phyloP scores from a whole-genome alignment of 495 filamentous ascomycete species.

The Lasiosphaeriaceae sp. region DNA sequence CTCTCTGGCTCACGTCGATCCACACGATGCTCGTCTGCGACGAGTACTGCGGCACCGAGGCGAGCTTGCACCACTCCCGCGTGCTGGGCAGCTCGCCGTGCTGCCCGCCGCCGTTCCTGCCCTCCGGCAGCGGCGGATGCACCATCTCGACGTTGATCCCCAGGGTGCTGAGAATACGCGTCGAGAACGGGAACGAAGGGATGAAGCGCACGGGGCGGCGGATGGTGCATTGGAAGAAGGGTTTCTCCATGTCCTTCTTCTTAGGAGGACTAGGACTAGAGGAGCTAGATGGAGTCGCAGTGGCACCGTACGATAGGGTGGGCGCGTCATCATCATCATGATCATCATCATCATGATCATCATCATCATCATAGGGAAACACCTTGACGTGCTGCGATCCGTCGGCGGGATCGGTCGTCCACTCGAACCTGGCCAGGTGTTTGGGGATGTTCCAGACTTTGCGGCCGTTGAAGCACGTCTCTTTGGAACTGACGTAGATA shows the following conservation, averaged over 20 bases:
- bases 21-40: slow-evolving; percentile 26
- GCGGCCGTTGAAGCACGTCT: slow-evolving; percentile 46
- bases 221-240: slow-evolving; percentile 43
- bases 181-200: slow-evolving; percentile 40
- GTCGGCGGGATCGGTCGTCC: slow-evolving; percentile 31
- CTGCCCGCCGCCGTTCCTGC: slow-evolving; percentile 15
- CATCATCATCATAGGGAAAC: slow-evolving; percentile 40
- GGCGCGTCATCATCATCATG: too few species aligned
- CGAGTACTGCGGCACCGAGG: slow-evolving; percentile 18
- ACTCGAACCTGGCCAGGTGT: slow-evolving; percentile 49
- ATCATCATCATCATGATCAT: too few species aligned
- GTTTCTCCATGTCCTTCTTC: slow-evolving; percentile 14
- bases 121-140: slow-evolving; percentile 41
- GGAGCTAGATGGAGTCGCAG: too few species aligned
- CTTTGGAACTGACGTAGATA: slow-evolving; percentile 49
- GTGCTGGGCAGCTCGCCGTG: slow-evolving; percentile 34
- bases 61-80: slow-evolving; percentile 28
- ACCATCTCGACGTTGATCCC: slow-evolving; percentile 34
- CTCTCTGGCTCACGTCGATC: slow-evolving; percentile 38
- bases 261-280: too few species aligned
- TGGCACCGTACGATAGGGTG: slow-evolving; percentile 11
- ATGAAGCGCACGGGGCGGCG: slow-evolving; percentile 33
- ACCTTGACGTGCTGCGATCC: slow-evolving; percentile 39
- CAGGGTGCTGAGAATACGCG: slow-evolving; percentile 26
- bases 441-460: slow-evolving; percentile 54